Evolutionary conservation across 73 alveolate genomes (phyloP).

Genomic region (Symbiodinium natans): DNA sequence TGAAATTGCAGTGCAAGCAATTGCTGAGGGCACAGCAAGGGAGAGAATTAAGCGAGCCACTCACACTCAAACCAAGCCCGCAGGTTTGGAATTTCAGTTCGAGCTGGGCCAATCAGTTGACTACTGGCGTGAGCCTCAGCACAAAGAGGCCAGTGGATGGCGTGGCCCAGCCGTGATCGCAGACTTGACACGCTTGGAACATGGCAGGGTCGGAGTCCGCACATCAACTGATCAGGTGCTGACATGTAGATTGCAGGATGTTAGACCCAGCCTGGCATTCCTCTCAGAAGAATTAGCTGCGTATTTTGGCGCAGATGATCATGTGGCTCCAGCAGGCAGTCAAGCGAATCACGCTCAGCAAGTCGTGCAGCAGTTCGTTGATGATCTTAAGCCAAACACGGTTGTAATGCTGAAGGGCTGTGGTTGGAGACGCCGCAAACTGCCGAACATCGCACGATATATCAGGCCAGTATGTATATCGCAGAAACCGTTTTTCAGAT

Average conservation of each 20-base stretch:
- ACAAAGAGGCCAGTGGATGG: neutral
- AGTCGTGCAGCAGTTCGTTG: neutral
- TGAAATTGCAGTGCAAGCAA: neutral
- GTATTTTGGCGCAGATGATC: neutral
- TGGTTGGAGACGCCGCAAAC: neutral
- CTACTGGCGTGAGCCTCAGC: neutral
- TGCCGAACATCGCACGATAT: neutral
- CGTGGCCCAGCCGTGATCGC: neutral
- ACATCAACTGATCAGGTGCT: slow-evolving; percentile 14
- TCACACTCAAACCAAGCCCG: neutral
- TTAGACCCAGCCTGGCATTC: neutral
- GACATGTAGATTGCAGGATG: slow-evolving; percentile 6
- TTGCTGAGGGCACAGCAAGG: neutral
- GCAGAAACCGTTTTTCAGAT: slow-evolving; percentile 5
- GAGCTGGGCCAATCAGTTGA: neutral
- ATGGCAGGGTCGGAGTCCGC: slow-evolving; percentile 31
- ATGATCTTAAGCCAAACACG: neutral
- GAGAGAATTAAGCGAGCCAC: neutral
- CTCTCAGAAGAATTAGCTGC: neutral
- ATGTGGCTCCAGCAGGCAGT: neutral
- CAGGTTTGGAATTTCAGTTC: neutral
- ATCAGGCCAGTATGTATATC: neutral
- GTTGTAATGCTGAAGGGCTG: neutral
- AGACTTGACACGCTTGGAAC: neutral
- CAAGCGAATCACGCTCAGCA: slow-evolving; percentile 13